Base-by-base conservation (phyloP, 352 stramenopile species). In the Globisporangium sylvaticum region DNA sequence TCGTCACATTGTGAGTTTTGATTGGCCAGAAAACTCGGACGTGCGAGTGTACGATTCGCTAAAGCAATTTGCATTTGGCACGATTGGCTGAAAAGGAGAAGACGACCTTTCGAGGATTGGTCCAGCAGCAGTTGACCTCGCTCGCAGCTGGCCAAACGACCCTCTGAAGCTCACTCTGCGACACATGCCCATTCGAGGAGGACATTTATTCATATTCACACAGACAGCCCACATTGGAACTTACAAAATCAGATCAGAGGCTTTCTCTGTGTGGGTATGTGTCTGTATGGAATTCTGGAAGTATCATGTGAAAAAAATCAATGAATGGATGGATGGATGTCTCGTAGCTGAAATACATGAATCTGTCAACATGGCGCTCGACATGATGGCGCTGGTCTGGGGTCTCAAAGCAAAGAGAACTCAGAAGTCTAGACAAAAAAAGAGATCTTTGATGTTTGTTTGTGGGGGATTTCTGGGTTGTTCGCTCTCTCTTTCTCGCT, bases 81-180 rank as follows among this genome's bases (percentile, higher is more conserved):
- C 44, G 2, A 44, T 59, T 59, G 27, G 54, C 27, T 59, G 29
- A 44, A 59, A 59, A 20, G 27, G 3, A 18, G 54, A 59, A 59
- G 54, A 59, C 54, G 54, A 59, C 29, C 54, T 59, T 59, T 59
- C 20, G 52, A n/a, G 42, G 42, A 46, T 20, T n/a, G 15, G 39
- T n/a, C 39, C 39, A 46, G 39, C 39, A 29, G 14, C 15, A 37
- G 52, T 39, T 42, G 27, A 37, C 34, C 0, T 39, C 34, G 34
- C 0, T 39, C 34, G 34, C 34, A 18, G 34, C 34, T 42, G 50
- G 50, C 31, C 31, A 34, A 57, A 57, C 1, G 12, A 57, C 12
- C 15, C 12, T 12, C 48, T 14, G 24, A 57, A 5, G 39, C 39
- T n/a, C n/a, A n/a, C n/a, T 46, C 50, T 57, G 50, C 50, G 24